phyloP scores from a whole-genome alignment of 148 eudicot genomes.

The Talinum fruticosum region DNA sequence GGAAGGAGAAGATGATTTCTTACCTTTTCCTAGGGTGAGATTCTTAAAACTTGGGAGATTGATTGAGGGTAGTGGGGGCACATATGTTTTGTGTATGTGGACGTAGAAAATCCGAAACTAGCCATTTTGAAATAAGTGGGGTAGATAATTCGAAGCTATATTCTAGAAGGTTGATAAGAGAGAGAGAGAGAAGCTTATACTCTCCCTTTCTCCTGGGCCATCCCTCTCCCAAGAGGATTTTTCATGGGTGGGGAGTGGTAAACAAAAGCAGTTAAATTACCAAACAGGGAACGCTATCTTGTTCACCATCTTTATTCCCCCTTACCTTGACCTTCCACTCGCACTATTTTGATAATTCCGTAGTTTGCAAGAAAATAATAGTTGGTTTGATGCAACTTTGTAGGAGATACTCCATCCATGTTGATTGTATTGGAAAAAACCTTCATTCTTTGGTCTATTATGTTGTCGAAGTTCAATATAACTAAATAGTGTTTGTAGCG shows the following conservation, averaged over 20 bases:
- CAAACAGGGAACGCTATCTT: neutral
- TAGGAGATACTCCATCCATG: neutral
- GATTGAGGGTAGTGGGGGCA: neutral
- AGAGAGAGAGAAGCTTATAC: neutral
- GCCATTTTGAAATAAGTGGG: neutral
- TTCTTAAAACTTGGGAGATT: neutral
- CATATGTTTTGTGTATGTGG: neutral
- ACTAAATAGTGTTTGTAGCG: neutral
- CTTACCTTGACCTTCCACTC: neutral
- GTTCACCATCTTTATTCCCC: neutral
- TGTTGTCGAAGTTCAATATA: neutral
- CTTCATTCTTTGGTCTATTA: neutral
- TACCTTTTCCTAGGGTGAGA: neutral
- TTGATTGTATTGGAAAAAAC: neutral
- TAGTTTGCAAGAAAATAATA: neutral
- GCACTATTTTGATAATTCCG: neutral
- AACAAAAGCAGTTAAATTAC: neutral
- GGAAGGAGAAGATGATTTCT: neutral
- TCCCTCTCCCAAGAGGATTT: neutral
- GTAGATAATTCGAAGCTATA: neutral
- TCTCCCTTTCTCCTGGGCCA: neutral
- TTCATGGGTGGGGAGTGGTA: neutral
- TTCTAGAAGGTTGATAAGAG: neutral
- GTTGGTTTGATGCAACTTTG: neutral
- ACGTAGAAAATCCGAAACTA: neutral